Percentiles rank a stretch among this genome's conserved stretches.
phyloP scores from a whole-genome alignment of 129 eudicot species.

The Artemisia argyi region DNA sequence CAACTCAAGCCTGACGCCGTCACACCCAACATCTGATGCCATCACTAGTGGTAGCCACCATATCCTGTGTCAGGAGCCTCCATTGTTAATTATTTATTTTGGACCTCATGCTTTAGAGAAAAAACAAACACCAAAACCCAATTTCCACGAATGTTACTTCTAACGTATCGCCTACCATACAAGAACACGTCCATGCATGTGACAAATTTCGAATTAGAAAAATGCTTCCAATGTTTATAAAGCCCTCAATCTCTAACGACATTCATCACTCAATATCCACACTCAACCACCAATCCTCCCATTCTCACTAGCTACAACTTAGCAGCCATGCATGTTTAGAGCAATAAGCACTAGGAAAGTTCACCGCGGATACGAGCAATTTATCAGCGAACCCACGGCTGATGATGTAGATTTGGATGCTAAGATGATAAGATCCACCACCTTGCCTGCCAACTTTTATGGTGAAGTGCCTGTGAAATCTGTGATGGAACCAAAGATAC shows the following conservation, averaged over 20 bases:
- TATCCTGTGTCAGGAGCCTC: too few relatives aligned
- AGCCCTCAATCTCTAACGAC: conserved; percentile 18
- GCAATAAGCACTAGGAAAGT: conserved; percentile 50
- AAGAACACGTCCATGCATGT: neutral
- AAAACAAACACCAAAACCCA: too few relatives aligned
- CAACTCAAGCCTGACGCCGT: too few relatives aligned
- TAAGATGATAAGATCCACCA: conserved; percentile 45
- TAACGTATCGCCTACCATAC: too few relatives aligned
- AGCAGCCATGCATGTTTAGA: conserved; percentile 73
- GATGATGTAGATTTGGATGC: conserved; percentile 17
- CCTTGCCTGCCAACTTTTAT: conserved; percentile 41
- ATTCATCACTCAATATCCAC: conserved; percentile 6
- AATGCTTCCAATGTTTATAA: conserved; percentile 1
- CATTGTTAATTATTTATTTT: too few relatives aligned
- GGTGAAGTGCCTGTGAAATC: conserved; percentile 20
- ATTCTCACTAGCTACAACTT: neutral
- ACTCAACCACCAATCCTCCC: neutral
- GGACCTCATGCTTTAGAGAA: too few relatives aligned
- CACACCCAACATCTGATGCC: too few relatives aligned
- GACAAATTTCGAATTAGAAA: neutral
- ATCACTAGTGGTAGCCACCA: too few relatives aligned
- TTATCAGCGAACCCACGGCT: conserved; percentile 30
- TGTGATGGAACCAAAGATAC: conserved; percentile 15
- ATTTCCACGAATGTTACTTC: too few relatives aligned
- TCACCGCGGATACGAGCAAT: conserved; percentile 51